Percentiles rank a stretch among this genome's conserved stretches.
Conservation (phyloP, 768 basidiomycete genomes). For the Hebeloma cylindrosporum region DNA sequence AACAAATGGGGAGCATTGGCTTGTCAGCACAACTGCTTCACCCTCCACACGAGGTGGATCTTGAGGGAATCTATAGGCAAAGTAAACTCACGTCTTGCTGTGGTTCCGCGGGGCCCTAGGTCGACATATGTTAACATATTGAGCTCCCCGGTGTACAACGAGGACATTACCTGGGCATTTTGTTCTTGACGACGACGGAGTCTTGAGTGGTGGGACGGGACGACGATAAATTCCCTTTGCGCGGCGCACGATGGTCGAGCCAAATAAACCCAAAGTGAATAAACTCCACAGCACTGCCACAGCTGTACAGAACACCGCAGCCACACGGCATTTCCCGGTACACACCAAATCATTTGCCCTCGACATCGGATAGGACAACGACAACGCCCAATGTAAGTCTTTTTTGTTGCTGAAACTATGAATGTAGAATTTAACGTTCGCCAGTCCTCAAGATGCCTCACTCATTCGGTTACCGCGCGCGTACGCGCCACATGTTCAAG, state of each 20-base stretch:
- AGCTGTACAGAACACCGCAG: constrained; percentile 66
- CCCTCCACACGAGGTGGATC: constrained; percentile 71
- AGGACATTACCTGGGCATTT: constrained; percentile 80
- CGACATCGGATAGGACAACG: constrained; percentile 46
- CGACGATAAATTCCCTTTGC: constrained; percentile 14
- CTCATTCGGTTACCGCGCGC: constrained; percentile 99
- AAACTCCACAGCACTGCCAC: constrained; percentile 36
- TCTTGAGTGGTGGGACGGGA: constrained; percentile 20
- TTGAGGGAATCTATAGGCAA: constrained; percentile 42
- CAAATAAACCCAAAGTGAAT: constrained; percentile 42
- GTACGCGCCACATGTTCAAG: constrained; percentile 99
- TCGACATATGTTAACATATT: constrained; percentile 32
- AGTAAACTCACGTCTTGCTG: constrained; percentile 85
- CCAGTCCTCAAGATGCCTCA: constrained; percentile 91
- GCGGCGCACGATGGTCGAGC: constrained; percentile 15
- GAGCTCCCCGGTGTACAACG: constrained; percentile 9
- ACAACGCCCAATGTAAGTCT: constrained; percentile 53
- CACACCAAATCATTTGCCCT: constrained; percentile 28
- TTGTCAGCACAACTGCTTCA: constrained; percentile 60
- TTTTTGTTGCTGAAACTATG: constrained; percentile 6
- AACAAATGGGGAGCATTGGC: constrained; percentile 64
- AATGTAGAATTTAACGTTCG: constrained; percentile 5
- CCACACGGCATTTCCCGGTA: constrained; percentile 64
- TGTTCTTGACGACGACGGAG: constrained; percentile 52
- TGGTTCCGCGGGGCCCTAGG: constrained; percentile 88